phyloP scores from a whole-genome alignment of 352 stramenopile genomes.

The Globisporangium irregulare region DNA sequence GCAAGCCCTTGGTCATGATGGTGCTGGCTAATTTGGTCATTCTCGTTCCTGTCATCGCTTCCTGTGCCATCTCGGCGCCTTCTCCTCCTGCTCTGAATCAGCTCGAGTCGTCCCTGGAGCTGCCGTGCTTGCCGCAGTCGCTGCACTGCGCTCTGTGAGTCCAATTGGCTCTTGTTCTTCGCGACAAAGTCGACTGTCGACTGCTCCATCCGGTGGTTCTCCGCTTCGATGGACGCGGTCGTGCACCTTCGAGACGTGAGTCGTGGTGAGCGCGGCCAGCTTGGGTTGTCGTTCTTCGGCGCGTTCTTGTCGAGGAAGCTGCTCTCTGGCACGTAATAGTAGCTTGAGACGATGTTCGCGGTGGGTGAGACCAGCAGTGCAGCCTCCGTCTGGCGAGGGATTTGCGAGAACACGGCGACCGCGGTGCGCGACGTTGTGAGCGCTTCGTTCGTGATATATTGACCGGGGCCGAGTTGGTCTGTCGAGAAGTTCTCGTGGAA shows the following conservation, averaged over 20 bases:
- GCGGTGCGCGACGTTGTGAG: slow-evolving; percentile 27
- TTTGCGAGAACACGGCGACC: slow-evolving; percentile 51
- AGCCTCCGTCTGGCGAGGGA: slow-evolving; percentile 35
- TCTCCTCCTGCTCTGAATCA: not conserved
- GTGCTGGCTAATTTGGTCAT: not conserved
- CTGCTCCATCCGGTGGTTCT: slow-evolving; percentile 7
- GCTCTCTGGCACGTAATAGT: slow-evolving; percentile 50
- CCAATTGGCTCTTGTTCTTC: slow-evolving; percentile 29
- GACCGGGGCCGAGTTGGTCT: slow-evolving; percentile 36
- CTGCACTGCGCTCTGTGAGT: slow-evolving; percentile 25
- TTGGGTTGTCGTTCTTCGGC: slow-evolving; percentile 28
- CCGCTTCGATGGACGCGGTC: slow-evolving; percentile 6
- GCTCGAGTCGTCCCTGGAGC: slow-evolving; percentile 1
- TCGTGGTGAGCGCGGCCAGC: slow-evolving; percentile 41
- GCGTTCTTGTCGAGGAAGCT: slow-evolving; percentile 27
- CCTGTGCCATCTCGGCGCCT: not conserved
- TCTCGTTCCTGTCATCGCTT: not conserved
- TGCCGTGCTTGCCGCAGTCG: slow-evolving; percentile 12
- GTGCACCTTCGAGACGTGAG: slow-evolving; percentile 26
- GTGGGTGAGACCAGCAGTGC: slow-evolving; percentile 30
- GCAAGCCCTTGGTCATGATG: not conserved
- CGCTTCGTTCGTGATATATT: slow-evolving; percentile 46
- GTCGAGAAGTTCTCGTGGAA: slow-evolving; percentile 49
- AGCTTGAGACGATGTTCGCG: slow-evolving; percentile 50
- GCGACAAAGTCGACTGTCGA: slow-evolving; percentile 29